Evolutionary conservation across 257 asterid genomes (phyloP).

Genomic region (Perilla frutescens): DNA sequence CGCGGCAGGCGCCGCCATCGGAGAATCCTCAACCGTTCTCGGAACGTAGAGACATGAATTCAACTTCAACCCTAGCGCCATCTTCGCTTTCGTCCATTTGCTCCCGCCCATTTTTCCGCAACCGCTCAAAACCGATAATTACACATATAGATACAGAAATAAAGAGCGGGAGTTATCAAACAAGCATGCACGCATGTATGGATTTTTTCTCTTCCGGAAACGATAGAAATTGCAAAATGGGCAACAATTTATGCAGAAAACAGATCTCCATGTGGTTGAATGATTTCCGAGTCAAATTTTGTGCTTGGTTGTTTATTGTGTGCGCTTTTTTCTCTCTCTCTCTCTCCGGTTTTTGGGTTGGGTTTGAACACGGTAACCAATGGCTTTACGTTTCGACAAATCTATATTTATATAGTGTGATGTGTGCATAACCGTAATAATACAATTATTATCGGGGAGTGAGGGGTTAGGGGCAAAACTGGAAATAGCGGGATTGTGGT

Average conservation of each 20-base stretch:
- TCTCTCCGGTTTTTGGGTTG: constrained; percentile 41
- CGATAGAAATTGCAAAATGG: constrained; percentile 24
- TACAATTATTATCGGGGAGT: constrained; percentile 12
- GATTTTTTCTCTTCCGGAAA: neutral
- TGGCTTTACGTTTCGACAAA: constrained; percentile 58
- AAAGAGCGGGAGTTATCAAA: neutral
- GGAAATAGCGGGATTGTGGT: neutral
- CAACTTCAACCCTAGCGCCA: constrained; percentile 67
- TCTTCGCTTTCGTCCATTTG: constrained; percentile 80
- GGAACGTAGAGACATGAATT: constrained; percentile 64
- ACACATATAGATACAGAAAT: constrained; percentile 19
- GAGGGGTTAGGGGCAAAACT: constrained; percentile 36
- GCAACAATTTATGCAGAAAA: constrained; percentile 24
- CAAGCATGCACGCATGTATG: constrained; percentile 3
- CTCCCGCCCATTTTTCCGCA: constrained; percentile 59
- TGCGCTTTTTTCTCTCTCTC: neutral
- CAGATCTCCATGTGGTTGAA: constrained; percentile 42
- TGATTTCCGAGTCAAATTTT: neutral
- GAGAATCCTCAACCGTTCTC: constrained; percentile 49
- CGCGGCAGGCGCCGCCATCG: constrained; percentile 34
- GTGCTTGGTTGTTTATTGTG: neutral
- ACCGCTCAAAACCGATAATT: constrained; percentile 11
- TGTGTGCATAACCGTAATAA: constrained; percentile 17
- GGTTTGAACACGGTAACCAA: constrained; percentile 70
- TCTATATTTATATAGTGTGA: constrained; percentile 23